These are phyloP conservation scores for Lepidium didymum DNA, from an alignment of 345 rosid species.

Conservation along the genomic window DNA sequence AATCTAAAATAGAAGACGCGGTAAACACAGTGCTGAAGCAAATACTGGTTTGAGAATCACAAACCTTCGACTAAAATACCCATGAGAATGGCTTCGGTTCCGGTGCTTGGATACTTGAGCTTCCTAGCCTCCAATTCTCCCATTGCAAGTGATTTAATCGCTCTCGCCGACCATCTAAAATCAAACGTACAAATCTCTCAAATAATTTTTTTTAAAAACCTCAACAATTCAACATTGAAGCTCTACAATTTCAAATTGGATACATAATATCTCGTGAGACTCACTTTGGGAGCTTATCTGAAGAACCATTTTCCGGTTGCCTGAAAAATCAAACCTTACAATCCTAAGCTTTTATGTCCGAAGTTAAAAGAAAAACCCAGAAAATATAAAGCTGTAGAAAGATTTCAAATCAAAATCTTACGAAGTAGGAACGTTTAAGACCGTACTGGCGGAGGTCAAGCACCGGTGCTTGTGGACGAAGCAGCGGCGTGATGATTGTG, in stretches of 20 bases:
- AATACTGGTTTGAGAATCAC: constrained; percentile 13
- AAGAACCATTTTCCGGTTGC: constrained; percentile 38
- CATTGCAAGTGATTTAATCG: constrained; percentile 71
- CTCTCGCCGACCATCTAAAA: constrained; percentile 89
- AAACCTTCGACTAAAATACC: constrained; percentile 91
- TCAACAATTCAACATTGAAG: not conserved
- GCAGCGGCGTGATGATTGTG: constrained; percentile 22
- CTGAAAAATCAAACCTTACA: constrained; percentile 34
- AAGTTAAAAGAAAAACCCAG: not conserved
- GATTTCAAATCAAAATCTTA: constrained; percentile 10
- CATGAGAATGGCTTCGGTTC: constrained; percentile 81
- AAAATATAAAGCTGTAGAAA: not conserved
- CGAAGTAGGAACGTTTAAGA: constrained; percentile 66
- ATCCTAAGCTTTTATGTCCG: constrained; percentile 13
- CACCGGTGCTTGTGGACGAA: constrained; percentile 29
- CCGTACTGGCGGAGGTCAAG: constrained; percentile 36
- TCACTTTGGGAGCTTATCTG: constrained; percentile 63
- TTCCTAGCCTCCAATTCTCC: constrained; percentile 90
- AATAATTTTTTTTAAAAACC: not conserved
- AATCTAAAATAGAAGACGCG: not conserved
- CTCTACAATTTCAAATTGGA: not conserved
- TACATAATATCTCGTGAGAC: constrained; percentile 16
- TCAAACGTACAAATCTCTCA: not conserved
- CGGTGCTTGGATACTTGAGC: constrained; percentile 71
- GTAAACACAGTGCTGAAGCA: not conserved